phyloP scores from a whole-genome alignment of 116 monocot genomes.

The Zostera marina region DNA sequence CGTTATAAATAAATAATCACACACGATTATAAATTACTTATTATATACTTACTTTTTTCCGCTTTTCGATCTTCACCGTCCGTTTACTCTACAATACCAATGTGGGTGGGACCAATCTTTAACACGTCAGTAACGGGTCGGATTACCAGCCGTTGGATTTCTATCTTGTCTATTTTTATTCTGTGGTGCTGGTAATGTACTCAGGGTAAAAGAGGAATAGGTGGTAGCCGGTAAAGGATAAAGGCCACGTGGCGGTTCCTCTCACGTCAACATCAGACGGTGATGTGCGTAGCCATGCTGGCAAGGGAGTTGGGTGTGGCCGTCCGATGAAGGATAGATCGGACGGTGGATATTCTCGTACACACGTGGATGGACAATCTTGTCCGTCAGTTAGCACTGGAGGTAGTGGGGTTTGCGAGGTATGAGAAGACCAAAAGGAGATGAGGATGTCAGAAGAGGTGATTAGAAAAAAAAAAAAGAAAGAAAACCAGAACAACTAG shows the following conservation, averaged over 20 bases:
- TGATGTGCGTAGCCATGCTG: conserved; percentile 4
- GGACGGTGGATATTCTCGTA: neutral
- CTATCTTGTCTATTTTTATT: neutral
- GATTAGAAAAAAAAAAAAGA: neutral
- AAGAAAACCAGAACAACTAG: conserved; percentile 5
- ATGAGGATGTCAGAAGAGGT: conserved; percentile 10
- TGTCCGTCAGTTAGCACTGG: conserved; percentile 6
- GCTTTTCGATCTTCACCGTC: neutral
- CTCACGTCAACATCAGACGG: conserved; percentile 3
- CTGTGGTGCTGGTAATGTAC: too few relatives aligned
- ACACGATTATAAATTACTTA: neutral
- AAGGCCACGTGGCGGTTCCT: conserved; percentile 5
- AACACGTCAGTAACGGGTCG: neutral
- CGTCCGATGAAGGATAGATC: neutral
- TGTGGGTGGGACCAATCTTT: neutral
- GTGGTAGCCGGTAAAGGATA: neutral
- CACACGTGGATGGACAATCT: conserved; percentile 2
- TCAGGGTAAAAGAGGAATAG: neutral
- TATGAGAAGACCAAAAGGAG: conserved; percentile 18
- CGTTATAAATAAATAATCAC: neutral
- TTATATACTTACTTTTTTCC: neutral
- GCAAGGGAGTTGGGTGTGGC: neutral
- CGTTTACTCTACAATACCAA: neutral
- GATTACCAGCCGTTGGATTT: neutral
- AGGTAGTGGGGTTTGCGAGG: conserved; percentile 14